phyloP scores from a whole-genome alignment of 352 stramenopile genomes.

The Saprolegnia diclina region DNA sequence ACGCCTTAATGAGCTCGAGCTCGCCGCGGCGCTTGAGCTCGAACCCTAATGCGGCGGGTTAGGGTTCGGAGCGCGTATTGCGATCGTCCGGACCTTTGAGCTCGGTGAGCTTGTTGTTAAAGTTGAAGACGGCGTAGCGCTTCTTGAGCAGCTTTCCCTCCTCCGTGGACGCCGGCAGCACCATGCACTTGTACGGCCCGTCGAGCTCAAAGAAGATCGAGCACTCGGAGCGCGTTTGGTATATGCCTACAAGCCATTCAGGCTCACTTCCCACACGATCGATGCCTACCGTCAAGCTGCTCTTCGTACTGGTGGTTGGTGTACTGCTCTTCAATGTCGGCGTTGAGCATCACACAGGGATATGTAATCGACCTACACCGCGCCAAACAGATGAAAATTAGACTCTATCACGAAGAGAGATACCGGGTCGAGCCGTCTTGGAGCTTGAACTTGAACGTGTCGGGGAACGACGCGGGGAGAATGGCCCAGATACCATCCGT shows the following conservation, averaged over 20 bases:
- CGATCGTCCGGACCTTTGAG: conserved; percentile 38
- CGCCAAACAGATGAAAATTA: not conserved
- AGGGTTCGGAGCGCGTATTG: not conserved
- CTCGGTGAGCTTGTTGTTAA: conserved; percentile 70
- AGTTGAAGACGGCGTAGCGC: conserved; percentile 88
- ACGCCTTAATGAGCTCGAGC: conserved; percentile 98
- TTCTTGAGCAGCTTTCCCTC: conserved; percentile 99
- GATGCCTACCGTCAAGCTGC: conserved; percentile 24
- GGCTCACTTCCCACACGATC: not conserved
- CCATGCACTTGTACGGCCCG: conserved; percentile 98
- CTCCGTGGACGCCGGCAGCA: conserved; percentile 97
- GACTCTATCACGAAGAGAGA: not conserved
- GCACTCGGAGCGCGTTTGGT: conserved; percentile 92
- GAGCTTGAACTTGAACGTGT: conserved; percentile 94
- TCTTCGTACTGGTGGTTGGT: conserved; percentile 96
- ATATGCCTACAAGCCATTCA: conserved; percentile 50
- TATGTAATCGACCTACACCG: conserved; percentile 91
- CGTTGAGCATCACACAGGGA: conserved; percentile 99
- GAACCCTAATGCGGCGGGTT: conserved; percentile 68
- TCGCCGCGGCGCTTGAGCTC: conserved; percentile 98
- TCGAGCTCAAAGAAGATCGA: conserved; percentile 99
- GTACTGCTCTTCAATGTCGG: conserved; percentile 97
- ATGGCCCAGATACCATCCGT: conserved; percentile 99
- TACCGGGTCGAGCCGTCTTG: conserved; percentile 22
- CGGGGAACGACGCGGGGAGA: conserved; percentile 95